A percentile compares a stretch with the other conserved stretches of the same genome.
These are phyloP conservation scores for Didymosphaeria variabile DNA, from an alignment of 2,329 filamentous ascomycete genomes.

Conservation along the genomic window DNA sequence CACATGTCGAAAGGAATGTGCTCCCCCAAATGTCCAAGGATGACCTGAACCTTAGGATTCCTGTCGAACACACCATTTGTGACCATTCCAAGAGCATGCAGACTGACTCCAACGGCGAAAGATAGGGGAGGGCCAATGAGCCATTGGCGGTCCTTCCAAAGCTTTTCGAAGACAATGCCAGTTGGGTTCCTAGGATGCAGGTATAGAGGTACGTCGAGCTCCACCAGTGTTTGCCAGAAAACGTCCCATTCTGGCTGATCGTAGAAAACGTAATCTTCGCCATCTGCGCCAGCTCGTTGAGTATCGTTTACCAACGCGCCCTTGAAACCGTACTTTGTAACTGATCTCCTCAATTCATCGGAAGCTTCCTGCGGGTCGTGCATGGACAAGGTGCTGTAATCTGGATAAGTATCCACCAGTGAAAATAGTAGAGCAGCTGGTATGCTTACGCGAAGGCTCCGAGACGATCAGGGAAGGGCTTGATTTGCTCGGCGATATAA, in stretches of 20 bases:
- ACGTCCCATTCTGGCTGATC: slow-evolving; percentile 68
- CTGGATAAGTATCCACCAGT: not conserved
- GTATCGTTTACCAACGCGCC: slow-evolving; percentile 62
- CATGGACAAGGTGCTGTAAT: slow-evolving; percentile 46
- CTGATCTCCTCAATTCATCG: slow-evolving; percentile 61
- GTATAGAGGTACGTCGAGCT: slow-evolving; percentile 72
- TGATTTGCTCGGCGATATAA: slow-evolving; percentile 56
- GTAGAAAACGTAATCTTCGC: slow-evolving; percentile 71
- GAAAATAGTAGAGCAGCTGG: not conserved
- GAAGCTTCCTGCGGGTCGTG: slow-evolving; percentile 63
- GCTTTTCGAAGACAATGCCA: slow-evolving; percentile 63
- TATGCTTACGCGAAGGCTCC: slow-evolving; percentile 30
- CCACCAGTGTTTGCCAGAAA: slow-evolving; percentile 67
- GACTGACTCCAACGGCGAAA: slow-evolving; percentile 61
- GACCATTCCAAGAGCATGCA: slow-evolving; percentile 64
- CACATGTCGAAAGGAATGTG: slow-evolving; percentile 62
- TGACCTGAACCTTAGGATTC: slow-evolving; percentile 57
- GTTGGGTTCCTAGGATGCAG: slow-evolving; percentile 67
- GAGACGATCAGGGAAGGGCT: slow-evolving; percentile 53
- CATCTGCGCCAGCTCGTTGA: slow-evolving; percentile 66
- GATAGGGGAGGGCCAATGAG: slow-evolving; percentile 59
- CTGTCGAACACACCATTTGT: slow-evolving; percentile 62
- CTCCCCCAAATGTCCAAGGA: slow-evolving; percentile 60
- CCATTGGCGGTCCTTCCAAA: slow-evolving; percentile 67
- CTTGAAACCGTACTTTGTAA: slow-evolving; percentile 57